Conservation (phyloP, 768 basidiomycete species). For the Boletus rufocinnamomeus region DNA sequence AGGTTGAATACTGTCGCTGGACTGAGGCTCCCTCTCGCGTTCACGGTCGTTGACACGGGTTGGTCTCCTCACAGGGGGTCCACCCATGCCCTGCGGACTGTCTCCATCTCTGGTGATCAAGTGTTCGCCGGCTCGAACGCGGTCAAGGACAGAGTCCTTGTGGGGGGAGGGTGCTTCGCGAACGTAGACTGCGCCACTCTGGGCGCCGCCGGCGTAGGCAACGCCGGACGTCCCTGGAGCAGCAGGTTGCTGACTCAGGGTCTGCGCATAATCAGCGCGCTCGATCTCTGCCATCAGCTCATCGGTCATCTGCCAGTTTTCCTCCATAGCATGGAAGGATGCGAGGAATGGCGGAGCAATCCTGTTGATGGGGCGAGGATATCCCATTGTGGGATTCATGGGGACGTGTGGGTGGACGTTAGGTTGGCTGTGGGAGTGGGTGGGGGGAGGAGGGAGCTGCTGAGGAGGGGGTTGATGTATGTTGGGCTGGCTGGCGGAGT, state of each 20-base stretch:
- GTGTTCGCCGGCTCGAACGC: slow-evolving; percentile 53
- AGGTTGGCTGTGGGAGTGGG: slow-evolving; percentile 31
- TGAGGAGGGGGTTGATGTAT: slow-evolving; percentile 38
- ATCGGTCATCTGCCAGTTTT: slow-evolving; percentile 67
- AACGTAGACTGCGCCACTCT: slow-evolving; percentile 38
- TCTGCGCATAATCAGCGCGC: slow-evolving; percentile 64
- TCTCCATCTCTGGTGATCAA: slow-evolving; percentile 59
- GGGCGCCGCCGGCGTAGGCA: slow-evolving; percentile 49
- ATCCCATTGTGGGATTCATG: slow-evolving; percentile 44
- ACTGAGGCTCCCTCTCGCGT: slow-evolving; percentile 45
- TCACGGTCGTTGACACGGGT: slow-evolving; percentile 35
- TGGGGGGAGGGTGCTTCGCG: slow-evolving; percentile 45
- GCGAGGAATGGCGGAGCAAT: slow-evolving; percentile 55
- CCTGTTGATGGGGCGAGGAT: slow-evolving; percentile 67
- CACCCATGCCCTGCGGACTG: slow-evolving; percentile 31
- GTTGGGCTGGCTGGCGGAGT: slow-evolving; percentile 33
- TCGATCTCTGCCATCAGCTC: slow-evolving; percentile 74
- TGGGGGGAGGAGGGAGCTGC: slow-evolving; percentile 39
- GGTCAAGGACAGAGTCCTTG: slow-evolving; percentile 54
- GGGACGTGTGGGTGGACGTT: slow-evolving; percentile 30
- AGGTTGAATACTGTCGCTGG: slow-evolving; percentile 26
- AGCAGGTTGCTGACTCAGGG: slow-evolving; percentile 47
- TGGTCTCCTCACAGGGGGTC: slow-evolving; percentile 19
- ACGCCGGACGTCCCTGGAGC: slow-evolving; percentile 43
- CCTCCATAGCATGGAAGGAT: slow-evolving; percentile 55